phyloP scores from a whole-genome alignment of 2,329 filamentous ascomycete species.

The Beauveria pseudobassiana region DNA sequence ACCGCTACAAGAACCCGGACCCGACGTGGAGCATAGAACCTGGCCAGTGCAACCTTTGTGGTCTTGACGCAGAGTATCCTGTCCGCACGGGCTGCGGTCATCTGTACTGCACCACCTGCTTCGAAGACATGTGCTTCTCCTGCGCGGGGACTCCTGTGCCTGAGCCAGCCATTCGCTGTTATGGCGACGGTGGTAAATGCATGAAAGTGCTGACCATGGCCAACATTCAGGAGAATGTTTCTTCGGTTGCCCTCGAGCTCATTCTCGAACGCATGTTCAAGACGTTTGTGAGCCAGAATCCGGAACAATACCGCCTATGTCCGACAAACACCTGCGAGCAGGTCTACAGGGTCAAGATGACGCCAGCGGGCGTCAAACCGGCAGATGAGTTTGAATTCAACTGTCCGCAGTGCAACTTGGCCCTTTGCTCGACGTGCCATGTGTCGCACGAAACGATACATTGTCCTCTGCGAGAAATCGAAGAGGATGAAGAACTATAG shows the following conservation, averaged over 20 bases:
- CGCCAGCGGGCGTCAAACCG: not conserved
- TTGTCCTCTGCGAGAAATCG: not conserved
- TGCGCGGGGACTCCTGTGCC: not conserved
- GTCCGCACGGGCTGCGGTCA: constrained; percentile 3
- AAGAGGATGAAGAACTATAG: not conserved
- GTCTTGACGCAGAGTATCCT: not conserved
- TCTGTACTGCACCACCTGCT: constrained; percentile 3
- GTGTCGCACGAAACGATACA: constrained; percentile 7
- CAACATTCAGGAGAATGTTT: not conserved
- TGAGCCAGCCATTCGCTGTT: constrained; percentile 1
- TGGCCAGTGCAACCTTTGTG: not conserved
- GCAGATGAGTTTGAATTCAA: constrained; percentile 4
- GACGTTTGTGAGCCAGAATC: constrained; percentile 1
- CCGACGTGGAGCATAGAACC: not conserved
- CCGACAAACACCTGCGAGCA: constrained; percentile 6
- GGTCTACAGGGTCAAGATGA: not conserved
- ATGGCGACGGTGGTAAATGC: constrained; percentile 6
- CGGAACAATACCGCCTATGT: constrained; percentile 6
- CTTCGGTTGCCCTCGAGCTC: constrained; percentile 2
- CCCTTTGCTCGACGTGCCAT: constrained; percentile 7
- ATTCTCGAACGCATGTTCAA: constrained; percentile 4
- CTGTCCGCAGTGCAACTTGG: constrained; percentile 5
- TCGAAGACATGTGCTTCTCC: constrained; percentile 10
- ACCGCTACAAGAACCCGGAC: not conserved
- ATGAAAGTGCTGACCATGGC: not conserved